Conservation (phyloP, 1,139 yeast genomes). For the Barnettozyma hawaiiensis region DNA sequence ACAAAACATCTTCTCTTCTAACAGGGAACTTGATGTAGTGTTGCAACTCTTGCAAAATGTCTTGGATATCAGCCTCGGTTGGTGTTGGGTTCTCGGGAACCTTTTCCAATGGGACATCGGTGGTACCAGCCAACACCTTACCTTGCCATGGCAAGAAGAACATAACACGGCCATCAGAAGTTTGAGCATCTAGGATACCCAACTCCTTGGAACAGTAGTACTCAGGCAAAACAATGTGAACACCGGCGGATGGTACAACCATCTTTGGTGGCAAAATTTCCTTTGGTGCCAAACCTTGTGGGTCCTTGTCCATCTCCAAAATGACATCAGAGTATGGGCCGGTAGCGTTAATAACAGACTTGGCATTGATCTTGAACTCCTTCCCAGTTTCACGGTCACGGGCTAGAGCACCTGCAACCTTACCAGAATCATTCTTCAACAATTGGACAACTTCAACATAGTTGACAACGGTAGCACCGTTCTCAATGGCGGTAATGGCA, state of each 20-base stretch:
- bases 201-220: constrained; percentile 83
- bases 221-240: constrained; percentile 87
- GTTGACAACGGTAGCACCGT: constrained; percentile 88
- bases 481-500: constrained; percentile 78
- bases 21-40: constrained; percentile 88
- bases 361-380: constrained; percentile 54
- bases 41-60: constrained; percentile 80
- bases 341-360: constrained; percentile 83
- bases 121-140: constrained; percentile 92
- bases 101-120: constrained; percentile 72
- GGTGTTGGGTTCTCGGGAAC: constrained; percentile 86
- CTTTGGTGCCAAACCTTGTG: constrained; percentile 58
- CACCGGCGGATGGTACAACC: constrained; percentile 95
- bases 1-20: constrained; percentile 81
- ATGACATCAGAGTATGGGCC: constrained; percentile 88
- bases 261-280: constrained; percentile 51
- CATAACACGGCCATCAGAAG: constrained; percentile 95
- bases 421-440: constrained; percentile 52
- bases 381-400: constrained; percentile 70
- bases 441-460: constrained; percentile 78
- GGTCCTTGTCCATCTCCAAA: constrained; percentile 79
- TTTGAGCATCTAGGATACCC: constrained; percentile 88
- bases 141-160: constrained; percentile 99
- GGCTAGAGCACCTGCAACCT: constrained; percentile 72
- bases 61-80: constrained; percentile 83